These are phyloP conservation scores for Colletotrichum limetticola DNA, from an alignment of 2,329 filamentous ascomycete species.

Conservation along the genomic window DNA sequence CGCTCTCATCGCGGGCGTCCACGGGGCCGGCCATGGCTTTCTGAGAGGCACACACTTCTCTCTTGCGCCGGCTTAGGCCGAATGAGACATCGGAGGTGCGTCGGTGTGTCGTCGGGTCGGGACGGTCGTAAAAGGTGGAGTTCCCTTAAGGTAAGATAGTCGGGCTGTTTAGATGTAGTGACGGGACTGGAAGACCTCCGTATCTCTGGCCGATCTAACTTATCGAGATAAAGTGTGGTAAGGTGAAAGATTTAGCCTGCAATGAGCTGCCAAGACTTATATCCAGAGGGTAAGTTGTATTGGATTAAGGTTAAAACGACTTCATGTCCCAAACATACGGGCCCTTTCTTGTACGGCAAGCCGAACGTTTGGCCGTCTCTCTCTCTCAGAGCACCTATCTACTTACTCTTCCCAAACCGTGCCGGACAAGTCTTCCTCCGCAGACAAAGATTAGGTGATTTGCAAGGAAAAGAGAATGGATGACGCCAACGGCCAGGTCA, in stretches of 20 bases:
- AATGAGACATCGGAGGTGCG: background rate
- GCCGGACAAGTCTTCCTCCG: conserved; percentile 29
- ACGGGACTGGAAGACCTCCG: background rate
- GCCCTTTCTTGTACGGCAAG: background rate
- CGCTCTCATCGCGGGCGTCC: background rate
- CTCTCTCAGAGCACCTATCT: background rate
- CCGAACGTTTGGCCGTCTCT: background rate
- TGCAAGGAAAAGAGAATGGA: background rate
- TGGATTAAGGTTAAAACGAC: background rate
- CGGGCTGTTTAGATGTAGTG: background rate
- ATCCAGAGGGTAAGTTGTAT: background rate
- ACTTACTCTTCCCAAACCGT: too few relatives aligned
- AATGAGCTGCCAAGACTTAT: background rate
- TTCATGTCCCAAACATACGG: background rate
- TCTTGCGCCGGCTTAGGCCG: background rate
- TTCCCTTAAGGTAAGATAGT: background rate
- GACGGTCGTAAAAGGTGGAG: background rate
- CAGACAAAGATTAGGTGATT: background rate
- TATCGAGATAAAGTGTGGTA: background rate
- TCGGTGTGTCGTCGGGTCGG: background rate
- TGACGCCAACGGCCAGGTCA: conserved; percentile 26
- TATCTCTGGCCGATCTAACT: background rate
- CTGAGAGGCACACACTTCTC: background rate
- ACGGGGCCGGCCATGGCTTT: conserved; percentile 20
- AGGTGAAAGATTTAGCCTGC: background rate